Base-by-base conservation (phyloP, 2,329 filamentous ascomycete genomes). In the Proliferodiscus dingleyae region DNA sequence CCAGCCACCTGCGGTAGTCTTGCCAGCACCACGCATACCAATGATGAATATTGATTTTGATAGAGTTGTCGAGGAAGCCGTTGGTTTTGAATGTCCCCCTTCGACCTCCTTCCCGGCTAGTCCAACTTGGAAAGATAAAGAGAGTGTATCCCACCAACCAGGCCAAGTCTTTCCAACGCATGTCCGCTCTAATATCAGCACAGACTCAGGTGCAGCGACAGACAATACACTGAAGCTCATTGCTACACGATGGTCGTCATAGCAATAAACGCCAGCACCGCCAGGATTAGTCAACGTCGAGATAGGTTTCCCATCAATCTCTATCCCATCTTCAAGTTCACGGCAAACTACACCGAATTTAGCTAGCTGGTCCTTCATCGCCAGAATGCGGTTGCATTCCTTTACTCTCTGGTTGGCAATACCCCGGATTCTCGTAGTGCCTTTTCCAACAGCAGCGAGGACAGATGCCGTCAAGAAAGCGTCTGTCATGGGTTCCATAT, bases 401-500 rank as follows among this genome's bases (percentile, higher is more conserved):
- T 98, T 98, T 48, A 97, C 91, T 57, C 93, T 82, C 66, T 98
- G 93, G 61, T 98, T 98, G 23, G 93, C 93, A 57, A 98, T 98
- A 40, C 93, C 93, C 13, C 83, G 85, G 55, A 98, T 97, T 45
- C 80, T 81, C 0, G 93, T 98, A 41, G 81, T 82, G 2, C 87
- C 88, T 11, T 78, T 81, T 8, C 91, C 89, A 34, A 95, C 88
- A 28, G 93, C 93, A 21, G 89, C 93, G 37, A 98, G 76, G 4
- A 95, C 89, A 2, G 89, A 94, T 15, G 93, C 93, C 4, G 90
- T 96, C 42, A 98, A 75, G 73, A 98, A 98, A 39, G 93, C 93
- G 67, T 98, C 93, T 0, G 93, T 98, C 93, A 98, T 98, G 1
- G 91, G 87, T 66, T 97, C 93, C 93, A 98, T 98, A 61, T 98